A percentile compares a stretch with the other conserved stretches of the same genome.
These are phyloP conservation scores for Rhodomyrtus tomentosa DNA, from an alignment of 345 rosid genomes.

Conservation along the genomic window DNA sequence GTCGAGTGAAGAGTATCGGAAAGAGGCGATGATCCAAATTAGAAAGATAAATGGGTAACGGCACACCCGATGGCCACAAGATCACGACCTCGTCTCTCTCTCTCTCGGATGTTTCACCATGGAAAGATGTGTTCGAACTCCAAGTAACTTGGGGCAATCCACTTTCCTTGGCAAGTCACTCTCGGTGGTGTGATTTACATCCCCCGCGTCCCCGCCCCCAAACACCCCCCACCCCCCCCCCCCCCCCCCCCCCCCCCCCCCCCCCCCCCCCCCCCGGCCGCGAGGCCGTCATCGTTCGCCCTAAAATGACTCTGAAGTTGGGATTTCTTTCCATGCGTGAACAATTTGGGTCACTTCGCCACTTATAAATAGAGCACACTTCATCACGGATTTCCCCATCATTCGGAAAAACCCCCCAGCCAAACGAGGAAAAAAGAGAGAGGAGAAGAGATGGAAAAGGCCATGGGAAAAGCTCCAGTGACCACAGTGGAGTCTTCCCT, in stretches of 20 bases:
- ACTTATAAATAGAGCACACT: background rate
- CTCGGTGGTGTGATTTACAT: background rate
- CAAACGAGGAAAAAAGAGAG: background rate
- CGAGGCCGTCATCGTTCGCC: background rate
- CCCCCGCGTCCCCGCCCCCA: too few relatives aligned
- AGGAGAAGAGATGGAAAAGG: background rate
- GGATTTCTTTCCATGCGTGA: background rate
- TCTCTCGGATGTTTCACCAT: background rate
- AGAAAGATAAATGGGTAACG: too few relatives aligned
- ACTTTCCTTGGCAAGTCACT: background rate
- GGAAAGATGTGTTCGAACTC: background rate
- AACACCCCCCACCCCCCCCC: too few relatives aligned
- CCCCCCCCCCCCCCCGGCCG: too few relatives aligned
- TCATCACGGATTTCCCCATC: background rate
- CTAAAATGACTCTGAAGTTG: background rate
- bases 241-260: too few relatives aligned
- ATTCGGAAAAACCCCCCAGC: background rate
- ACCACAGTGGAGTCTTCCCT: background rate
- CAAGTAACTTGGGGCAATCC: background rate
- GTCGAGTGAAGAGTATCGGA: background rate
- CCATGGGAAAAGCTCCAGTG: background rate
- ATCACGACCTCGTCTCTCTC: background rate
- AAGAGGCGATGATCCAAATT: background rate
- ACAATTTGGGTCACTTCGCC: background rate
- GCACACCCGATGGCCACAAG: background rate